Evolutionary conservation across 2,329 filamentous ascomycete species (phyloP).

Genomic region (Alternaria gaisen): DNA sequence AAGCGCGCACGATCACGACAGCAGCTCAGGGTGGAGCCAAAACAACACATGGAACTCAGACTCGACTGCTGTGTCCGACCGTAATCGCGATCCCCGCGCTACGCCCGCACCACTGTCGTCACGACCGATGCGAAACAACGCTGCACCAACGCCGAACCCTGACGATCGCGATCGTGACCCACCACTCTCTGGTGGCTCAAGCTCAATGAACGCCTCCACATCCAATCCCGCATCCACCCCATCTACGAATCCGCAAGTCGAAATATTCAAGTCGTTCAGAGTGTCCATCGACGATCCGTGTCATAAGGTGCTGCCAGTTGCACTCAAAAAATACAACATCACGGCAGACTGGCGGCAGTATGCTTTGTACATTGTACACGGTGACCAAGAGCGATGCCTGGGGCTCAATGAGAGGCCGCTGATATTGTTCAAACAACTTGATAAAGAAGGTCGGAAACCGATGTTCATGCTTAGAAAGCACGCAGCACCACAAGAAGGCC

Average conservation of each 20-base stretch:
- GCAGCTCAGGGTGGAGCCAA: constrained; percentile 39
- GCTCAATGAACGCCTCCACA: constrained; percentile 33
- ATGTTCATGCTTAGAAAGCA: constrained; percentile 95
- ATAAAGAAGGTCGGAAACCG: constrained; percentile 95
- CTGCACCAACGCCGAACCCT: constrained; percentile 40
- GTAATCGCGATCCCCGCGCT: constrained; percentile 44
- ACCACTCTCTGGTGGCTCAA: constrained; percentile 48
- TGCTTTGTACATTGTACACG: constrained; percentile 96
- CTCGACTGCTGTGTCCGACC: constrained; percentile 36
- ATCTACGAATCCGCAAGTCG: constrained; percentile 67
- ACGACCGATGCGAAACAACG: constrained; percentile 42
- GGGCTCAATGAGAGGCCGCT: constrained; percentile 92
- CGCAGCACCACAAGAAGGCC: constrained; percentile 62
- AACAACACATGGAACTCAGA: constrained; percentile 44
- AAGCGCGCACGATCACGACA: constrained; percentile 45
- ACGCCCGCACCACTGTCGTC: constrained; percentile 44
- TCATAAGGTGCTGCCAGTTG: constrained; percentile 94
- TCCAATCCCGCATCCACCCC: constrained; percentile 32
- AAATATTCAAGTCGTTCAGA: constrained; percentile 99
- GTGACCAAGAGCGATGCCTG: constrained; percentile 95
- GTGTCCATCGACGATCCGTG: constrained; percentile 98
- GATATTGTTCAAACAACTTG: constrained; percentile 95
- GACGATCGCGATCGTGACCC: constrained; percentile 43
- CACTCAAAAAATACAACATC: constrained; percentile 97
- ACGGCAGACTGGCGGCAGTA: constrained; percentile 98